Percentiles rank a stretch among this genome's conserved stretches.
These are phyloP conservation scores for Phytophthora podocarpi DNA, from an alignment of 352 stramenopile genomes.

Conservation along the genomic window DNA sequence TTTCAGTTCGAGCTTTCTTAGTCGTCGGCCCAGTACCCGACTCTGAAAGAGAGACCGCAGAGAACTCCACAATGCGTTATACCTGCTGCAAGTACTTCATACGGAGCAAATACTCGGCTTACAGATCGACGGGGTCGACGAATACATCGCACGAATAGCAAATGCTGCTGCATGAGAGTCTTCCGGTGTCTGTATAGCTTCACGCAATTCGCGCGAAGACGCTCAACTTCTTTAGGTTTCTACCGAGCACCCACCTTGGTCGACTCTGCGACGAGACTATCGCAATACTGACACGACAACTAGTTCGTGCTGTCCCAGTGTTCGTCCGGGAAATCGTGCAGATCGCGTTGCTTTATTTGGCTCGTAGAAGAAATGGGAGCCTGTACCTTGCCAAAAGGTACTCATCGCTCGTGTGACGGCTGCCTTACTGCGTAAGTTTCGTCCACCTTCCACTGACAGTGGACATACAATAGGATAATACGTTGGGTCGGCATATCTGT, in stretches of 20 bases:
- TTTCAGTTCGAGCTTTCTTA: no score
- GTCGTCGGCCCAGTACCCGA: no score
- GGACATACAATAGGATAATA: conserved; percentile 10
- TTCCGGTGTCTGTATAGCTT: conserved; percentile 18
- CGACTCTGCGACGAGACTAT: no score
- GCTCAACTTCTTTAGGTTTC: background rate
- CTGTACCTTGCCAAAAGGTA: conserved; percentile 7
- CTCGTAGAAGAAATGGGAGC: conserved; percentile 27
- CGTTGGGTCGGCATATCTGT: background rate
- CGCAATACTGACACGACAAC: conserved; percentile 21
- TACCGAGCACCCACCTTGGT: no score
- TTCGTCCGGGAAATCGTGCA: no score
- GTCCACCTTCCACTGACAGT: background rate
- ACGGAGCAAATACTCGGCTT: conserved; percentile 5
- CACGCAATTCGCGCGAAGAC: conserved; percentile 8
- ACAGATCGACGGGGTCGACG: conserved; percentile 12
- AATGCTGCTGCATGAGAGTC: conserved; percentile 2
- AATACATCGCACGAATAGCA: conserved; percentile 17
- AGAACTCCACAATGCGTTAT: conserved; percentile 17
- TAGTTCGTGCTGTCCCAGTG: conserved; percentile 18
- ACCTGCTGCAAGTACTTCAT: conserved; percentile 22
- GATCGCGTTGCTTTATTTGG: no score
- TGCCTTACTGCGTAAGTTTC: background rate
- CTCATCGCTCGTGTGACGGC: conserved; percentile 25
- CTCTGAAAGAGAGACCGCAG: conserved; percentile 30